These are phyloP conservation scores for Pyrenochaeta sp. DNA, from an alignment of 2,329 filamentous ascomycete genomes.

Conservation along the genomic window DNA sequence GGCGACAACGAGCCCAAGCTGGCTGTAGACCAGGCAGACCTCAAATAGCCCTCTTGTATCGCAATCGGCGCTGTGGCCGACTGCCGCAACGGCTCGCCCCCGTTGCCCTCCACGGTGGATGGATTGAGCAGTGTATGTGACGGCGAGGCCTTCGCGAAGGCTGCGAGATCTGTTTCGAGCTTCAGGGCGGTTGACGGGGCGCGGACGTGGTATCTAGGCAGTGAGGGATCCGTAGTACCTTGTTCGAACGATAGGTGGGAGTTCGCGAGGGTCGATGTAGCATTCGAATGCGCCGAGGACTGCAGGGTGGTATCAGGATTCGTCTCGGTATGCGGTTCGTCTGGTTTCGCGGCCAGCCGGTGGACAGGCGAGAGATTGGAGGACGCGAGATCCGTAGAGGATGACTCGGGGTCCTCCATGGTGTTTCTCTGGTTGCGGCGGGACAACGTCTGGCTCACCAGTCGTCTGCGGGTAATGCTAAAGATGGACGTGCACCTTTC, in stretches of 20 bases:
- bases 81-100: constrained; percentile 38
- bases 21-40: constrained; percentile 53
- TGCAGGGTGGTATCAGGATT: constrained; percentile 13
- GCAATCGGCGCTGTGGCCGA: constrained; percentile 50
- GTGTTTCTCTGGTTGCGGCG: constrained; percentile 37
- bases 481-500: constrained; percentile 23
- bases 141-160: constrained; percentile 33
- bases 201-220: constrained; percentile 36
- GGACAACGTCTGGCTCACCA: constrained; percentile 33
- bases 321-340: constrained; percentile 9
- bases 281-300: constrained; percentile 24
- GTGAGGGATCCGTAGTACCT: constrained; percentile 15
- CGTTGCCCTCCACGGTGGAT: constrained; percentile 43
- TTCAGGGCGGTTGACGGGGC: constrained; percentile 34
- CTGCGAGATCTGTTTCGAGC: constrained; percentile 43
- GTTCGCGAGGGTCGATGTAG: constrained; percentile 32
- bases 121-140: constrained; percentile 29
- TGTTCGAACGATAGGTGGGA: constrained; percentile 28
- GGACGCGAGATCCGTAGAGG: constrained; percentile 29
- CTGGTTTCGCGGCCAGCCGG: constrained; percentile 16
- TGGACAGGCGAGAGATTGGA: constrained; percentile 22
- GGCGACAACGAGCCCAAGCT: constrained; percentile 58
- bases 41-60: constrained; percentile 47
- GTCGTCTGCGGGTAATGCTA: constrained; percentile 24
- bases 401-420: constrained; percentile 42